Percentiles rank a stretch among this genome's conserved stretches.
These are phyloP conservation scores for Hericium coralloides DNA, from an alignment of 768 basidiomycete species.

Conservation along the genomic window DNA sequence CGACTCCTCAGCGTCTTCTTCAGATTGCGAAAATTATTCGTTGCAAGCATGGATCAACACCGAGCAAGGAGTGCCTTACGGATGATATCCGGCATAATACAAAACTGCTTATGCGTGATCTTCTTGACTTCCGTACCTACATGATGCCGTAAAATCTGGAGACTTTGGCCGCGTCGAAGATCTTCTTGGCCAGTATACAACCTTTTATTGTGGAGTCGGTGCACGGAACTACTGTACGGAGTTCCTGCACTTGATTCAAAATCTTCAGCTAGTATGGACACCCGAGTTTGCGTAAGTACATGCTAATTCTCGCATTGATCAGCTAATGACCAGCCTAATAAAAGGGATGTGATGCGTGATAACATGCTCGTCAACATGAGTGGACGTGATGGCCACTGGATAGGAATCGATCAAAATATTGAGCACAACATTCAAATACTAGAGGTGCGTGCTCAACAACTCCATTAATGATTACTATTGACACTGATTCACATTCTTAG, in stretches of 20 bases:
- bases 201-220: not conserved
- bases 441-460: not conserved
- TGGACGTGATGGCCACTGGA: not conserved
- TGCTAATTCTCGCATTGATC: no score
- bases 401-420: not conserved
- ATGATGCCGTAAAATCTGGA: not conserved
- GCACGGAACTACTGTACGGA: not conserved
- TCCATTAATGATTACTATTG: no score
- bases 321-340: no score
- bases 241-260: not conserved
- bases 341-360: not conserved
- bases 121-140: not conserved
- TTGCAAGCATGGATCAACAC: not conserved
- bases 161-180: not conserved
- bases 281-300: not conserved
- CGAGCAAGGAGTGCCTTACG: not conserved
- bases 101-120: not conserved
- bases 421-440: not conserved
- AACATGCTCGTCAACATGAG: not conserved
- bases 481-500: no score
- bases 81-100: not conserved
- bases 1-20: not conserved
- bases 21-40: not conserved
- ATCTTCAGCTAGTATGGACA: not conserved
- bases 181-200: not conserved